Conservation (phyloP, 2,329 filamentous ascomycete species). For the Arthroderma sp. region DNA sequence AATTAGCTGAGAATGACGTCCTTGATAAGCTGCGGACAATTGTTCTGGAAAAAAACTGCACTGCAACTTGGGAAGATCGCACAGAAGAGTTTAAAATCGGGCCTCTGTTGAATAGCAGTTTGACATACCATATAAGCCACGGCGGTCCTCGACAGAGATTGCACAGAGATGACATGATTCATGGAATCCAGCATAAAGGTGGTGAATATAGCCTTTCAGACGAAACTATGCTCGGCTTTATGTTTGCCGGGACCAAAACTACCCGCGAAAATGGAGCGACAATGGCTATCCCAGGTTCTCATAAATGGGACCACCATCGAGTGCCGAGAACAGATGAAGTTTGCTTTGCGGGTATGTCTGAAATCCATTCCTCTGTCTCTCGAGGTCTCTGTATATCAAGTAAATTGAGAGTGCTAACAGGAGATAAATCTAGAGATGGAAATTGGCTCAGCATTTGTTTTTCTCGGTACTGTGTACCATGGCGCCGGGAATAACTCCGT, state of each 20-base stretch:
- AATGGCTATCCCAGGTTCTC: slow-evolving; percentile 28
- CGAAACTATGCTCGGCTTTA: slow-evolving; percentile 26
- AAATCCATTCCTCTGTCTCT: background rate
- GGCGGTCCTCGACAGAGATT: slow-evolving; percentile 28
- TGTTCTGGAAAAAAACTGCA: slow-evolving; percentile 1
- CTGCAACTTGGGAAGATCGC: slow-evolving; percentile 1
- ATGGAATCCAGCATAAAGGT: slow-evolving; percentile 20
- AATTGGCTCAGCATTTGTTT: slow-evolving; percentile 28
- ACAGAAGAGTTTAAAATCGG: background rate
- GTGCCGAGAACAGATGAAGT: slow-evolving; percentile 27
- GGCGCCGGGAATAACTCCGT: slow-evolving; percentile 28
- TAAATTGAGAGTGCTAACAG: background rate
- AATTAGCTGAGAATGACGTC: background rate
- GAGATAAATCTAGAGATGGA: slow-evolving; percentile 19
- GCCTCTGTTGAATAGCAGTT: slow-evolving; percentile 1
- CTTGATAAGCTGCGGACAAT: slow-evolving; percentile 1
- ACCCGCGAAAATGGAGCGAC: slow-evolving; percentile 32
- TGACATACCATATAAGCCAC: slow-evolving; percentile 19
- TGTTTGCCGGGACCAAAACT: slow-evolving; percentile 28
- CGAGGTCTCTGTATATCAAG: background rate
- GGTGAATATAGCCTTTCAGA: slow-evolving; percentile 12
- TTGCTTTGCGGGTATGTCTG: slow-evolving; percentile 18
- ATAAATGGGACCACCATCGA: slow-evolving; percentile 29
- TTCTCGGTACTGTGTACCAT: slow-evolving; percentile 29
- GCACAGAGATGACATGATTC: slow-evolving; percentile 27